These are phyloP conservation scores for Globisporangium solare DNA, from an alignment of 352 stramenopile species.

Conservation along the genomic window DNA sequence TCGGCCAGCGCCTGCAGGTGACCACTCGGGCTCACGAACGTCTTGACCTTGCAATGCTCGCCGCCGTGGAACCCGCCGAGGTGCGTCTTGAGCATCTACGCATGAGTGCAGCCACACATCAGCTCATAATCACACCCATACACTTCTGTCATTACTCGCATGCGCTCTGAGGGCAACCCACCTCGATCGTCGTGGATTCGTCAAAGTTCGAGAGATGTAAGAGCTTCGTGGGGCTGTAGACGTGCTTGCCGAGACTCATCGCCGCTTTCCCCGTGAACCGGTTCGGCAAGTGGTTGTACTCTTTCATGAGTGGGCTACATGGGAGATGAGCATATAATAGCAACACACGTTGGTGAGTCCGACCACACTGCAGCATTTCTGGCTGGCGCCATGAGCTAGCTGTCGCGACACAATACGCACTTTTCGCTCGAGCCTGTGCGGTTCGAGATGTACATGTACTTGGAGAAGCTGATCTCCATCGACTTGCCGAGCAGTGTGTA, in stretches of 20 bases:
- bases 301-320: constrained; percentile 21
- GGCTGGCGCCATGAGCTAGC: no score
- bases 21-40: constrained; percentile 40
- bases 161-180: no score
- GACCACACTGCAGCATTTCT: no score
- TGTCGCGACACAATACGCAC: constrained; percentile 1
- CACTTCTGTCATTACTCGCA: no score
- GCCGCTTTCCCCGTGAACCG: constrained; percentile 61
- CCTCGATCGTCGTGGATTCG: constrained; percentile 25
- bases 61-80: constrained; percentile 28
- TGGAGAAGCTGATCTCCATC: constrained; percentile 63
- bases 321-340: background rate
- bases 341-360: background rate
- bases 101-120: background rate
- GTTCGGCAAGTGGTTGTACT: constrained; percentile 46
- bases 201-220: constrained; percentile 64
- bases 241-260: constrained; percentile 45
- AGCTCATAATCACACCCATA: background rate
- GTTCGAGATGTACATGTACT: constrained; percentile 46
- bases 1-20: constrained; percentile 49
- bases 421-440: constrained; percentile 15
- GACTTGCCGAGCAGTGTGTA: constrained; percentile 47
- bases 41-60: constrained; percentile 40
- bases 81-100: constrained; percentile 34
- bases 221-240: constrained; percentile 65